Base-by-base conservation (phyloP, 768 basidiomycete genomes). In the Russula compacta region DNA sequence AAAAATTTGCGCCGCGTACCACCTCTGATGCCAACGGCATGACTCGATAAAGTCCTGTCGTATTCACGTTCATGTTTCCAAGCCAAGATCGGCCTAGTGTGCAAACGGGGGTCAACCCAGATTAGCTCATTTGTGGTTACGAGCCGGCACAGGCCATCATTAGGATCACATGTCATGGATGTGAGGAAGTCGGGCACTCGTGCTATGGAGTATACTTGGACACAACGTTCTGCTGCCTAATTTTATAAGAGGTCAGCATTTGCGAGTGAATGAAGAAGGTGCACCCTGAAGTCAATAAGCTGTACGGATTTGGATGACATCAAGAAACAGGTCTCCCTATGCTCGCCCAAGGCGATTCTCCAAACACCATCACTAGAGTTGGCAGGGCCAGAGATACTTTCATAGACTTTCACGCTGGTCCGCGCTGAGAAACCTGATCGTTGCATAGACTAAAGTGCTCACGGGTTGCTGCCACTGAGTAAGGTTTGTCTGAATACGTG, bases 71-170 rank as follows among this genome's bases (percentile, higher is more conserved):
- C 73, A 69, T 92, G 89, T 56, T 78, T 81, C 65, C 79, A 79
- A 4, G 79, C 81, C 9, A 92, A 65, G 4, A 91, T 67, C 6
- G 88, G 86, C 60, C 73, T 81, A 24, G 69, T 69, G n/a, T 78
- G 71, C 66, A 77, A 79, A 36, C 89, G 80, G 33, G 76, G 73
- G 67, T 92, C 89, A 33, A 91, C 69, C 89, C 89, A 92, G 14
- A 85, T 64, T 15, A 91, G 66, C 48, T 85, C 77, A 1, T 73
- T 75, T 1, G 87, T 91, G 1, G 87, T 82, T 35, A 77, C 79
- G 3, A 88, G 64, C 3, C 80, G 78, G 35, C 84, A 67, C 42
- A 84, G 70, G 48, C 79, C 68, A 60, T 81, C 77, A 6, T 71
- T 67, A 6, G 64, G 64, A 17, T 73, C 69, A 60, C 76, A 71